Evolutionary conservation across 1,284 basidiomycete genomes (phyloP).

Genomic region (Stereum hirsutum): DNA sequence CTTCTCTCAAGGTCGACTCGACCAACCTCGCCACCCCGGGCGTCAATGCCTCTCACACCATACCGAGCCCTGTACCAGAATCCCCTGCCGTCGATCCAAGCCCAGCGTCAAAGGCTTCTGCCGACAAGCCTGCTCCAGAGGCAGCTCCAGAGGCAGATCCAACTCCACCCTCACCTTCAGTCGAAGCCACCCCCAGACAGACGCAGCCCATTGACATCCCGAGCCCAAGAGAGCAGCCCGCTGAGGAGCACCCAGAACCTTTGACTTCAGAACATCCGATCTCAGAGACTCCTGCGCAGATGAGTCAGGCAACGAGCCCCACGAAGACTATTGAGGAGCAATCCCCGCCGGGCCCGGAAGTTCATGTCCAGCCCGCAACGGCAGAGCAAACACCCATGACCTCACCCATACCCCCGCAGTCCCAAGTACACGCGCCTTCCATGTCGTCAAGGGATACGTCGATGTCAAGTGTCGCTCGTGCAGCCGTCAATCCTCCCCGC

Average conservation of each 20-base stretch:
- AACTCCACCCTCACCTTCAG: not conserved
- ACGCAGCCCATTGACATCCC: conserved; percentile 7
- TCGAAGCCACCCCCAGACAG: conserved; percentile 6
- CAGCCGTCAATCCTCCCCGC: conserved; percentile 2
- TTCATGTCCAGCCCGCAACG: not conserved
- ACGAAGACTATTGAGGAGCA: conserved; percentile 2
- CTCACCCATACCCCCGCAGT: not conserved
- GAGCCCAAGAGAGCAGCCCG: not conserved
- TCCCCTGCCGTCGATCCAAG: conserved; percentile 41
- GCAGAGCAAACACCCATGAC: too few species aligned
- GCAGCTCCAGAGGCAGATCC: conserved; percentile 3
- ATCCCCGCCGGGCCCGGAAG: conserved; percentile 1
- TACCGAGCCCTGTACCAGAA: conserved; percentile 44
- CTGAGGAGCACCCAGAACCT: not conserved
- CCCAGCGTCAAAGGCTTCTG: too few species aligned
- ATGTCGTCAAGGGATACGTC: not conserved
- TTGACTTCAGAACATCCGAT: not conserved
- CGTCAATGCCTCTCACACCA: conserved; percentile 11
- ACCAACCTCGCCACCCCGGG: conserved; percentile 14
- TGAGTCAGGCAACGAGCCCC: too few species aligned
- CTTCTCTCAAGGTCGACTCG: conserved; percentile 14
- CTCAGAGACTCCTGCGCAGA: conserved; percentile 2
- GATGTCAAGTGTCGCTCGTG: not conserved
- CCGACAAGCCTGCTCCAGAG: conserved; percentile 8
- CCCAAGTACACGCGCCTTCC: not conserved